phyloP scores from a whole-genome alignment of 148 eudicot species.

The Spergularia bocconei region DNA sequence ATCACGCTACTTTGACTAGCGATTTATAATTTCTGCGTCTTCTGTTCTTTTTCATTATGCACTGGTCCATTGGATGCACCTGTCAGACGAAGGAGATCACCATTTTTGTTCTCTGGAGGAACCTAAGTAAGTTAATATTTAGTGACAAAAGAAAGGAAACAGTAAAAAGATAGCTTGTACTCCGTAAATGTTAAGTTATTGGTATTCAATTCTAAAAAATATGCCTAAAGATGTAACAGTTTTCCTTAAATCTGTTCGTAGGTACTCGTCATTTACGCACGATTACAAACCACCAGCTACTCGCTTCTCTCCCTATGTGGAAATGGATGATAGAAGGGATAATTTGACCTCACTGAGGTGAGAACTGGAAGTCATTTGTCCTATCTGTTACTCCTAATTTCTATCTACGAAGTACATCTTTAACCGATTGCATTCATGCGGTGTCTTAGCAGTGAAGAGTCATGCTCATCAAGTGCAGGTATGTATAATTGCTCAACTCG shows the following conservation, averaged over 20 bases:
- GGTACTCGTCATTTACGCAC: conserved; percentile 18
- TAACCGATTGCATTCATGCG: conserved; percentile 12
- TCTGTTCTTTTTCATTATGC: conserved; percentile 15
- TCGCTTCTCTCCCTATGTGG: conserved; percentile 1
- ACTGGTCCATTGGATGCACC: conserved; percentile 6
- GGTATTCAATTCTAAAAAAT: neutral
- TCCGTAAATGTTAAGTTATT: neutral
- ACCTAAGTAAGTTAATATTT: conserved; percentile 24
- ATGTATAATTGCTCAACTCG: conserved; percentile 6
- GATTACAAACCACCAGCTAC: conserved; percentile 21
- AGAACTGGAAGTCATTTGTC: neutral
- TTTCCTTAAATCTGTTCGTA: conserved; percentile 12
- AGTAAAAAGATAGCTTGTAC: neutral
- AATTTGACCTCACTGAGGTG: conserved; percentile 31
- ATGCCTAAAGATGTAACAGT: neutral
- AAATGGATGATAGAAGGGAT: conserved; percentile 15
- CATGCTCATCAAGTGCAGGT: conserved; percentile 36
- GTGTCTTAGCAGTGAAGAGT: conserved; percentile 29
- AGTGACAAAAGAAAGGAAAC: neutral
- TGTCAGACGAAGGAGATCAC: conserved; percentile 27
- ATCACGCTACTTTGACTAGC: conserved; percentile 7
- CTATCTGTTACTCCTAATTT: neutral
- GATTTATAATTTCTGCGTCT: conserved; percentile 9
- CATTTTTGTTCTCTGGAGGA: conserved; percentile 18
- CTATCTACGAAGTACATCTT: neutral